These are phyloP conservation scores for Aspergillus panamensis DNA, from an alignment of 495 filamentous ascomycete species.

Conservation along the genomic window DNA sequence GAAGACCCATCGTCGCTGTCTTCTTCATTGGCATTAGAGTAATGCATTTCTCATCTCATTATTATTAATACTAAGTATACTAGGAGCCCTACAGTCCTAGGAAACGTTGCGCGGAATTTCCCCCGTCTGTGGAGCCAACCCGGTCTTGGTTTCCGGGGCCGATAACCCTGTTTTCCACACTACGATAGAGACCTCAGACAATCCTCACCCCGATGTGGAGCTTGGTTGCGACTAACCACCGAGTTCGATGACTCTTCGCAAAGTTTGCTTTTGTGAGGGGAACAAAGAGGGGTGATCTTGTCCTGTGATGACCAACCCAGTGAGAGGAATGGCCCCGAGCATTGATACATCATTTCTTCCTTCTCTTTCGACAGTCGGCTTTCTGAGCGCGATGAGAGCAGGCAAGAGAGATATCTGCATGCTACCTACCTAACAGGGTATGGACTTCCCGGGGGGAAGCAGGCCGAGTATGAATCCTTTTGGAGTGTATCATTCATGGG, in stretches of 20 bases:
- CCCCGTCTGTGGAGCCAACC: background rate
- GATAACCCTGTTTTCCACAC: conserved; percentile 1
- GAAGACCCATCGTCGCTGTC: too few relatives aligned
- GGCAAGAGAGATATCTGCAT: background rate
- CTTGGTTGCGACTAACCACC: background rate
- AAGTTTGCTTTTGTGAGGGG: background rate
- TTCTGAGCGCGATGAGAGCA: background rate
- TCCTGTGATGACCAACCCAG: background rate
- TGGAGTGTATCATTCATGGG: background rate
- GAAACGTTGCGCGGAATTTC: background rate
- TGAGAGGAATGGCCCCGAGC: background rate
- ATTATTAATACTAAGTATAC: too few relatives aligned
- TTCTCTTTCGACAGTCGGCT: background rate
- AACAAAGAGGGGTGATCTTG: background rate
- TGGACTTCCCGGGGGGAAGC: background rate
- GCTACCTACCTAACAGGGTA: background rate
- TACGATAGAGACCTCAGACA: background rate
- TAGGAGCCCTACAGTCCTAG: too few relatives aligned
- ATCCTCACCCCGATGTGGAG: background rate
- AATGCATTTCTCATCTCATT: too few relatives aligned
- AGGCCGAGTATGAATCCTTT: background rate
- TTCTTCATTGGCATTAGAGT: too few relatives aligned
- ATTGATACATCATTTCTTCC: conserved; percentile 1
- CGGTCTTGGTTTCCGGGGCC: background rate
- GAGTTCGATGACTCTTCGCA: background rate